Conservation (phyloP, 2,329 filamentous ascomycete genomes). For the Botrytis porri region DNA sequence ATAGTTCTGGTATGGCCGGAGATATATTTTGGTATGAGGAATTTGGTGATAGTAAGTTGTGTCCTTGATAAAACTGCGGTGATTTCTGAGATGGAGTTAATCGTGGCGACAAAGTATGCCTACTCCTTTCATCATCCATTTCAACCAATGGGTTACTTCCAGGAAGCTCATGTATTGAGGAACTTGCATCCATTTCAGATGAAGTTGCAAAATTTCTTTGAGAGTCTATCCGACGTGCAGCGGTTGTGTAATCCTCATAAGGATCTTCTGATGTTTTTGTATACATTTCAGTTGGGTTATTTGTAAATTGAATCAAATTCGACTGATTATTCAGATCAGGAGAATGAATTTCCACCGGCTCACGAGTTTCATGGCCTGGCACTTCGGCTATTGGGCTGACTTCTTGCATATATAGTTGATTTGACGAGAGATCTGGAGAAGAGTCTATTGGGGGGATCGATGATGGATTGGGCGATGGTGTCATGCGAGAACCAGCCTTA, state of each 20-base stretch:
- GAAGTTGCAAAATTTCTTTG: conserved; percentile 1
- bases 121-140: conserved; percentile 7
- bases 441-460: neutral
- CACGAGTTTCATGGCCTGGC: neutral
- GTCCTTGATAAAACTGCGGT: neutral
- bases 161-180: conserved; percentile 8
- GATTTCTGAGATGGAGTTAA: neutral
- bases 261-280: neutral
- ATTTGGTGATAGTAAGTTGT: neutral
- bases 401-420: neutral
- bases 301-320: neutral
- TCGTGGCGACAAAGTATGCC: neutral
- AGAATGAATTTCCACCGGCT: conserved; percentile 4
- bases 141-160: neutral
- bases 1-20: neutral
- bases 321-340: neutral
- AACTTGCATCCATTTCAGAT: neutral
- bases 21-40: neutral
- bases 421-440: neutral
- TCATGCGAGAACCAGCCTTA: neutral
- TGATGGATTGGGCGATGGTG: neutral
- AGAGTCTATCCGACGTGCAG: neutral
- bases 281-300: conserved; percentile 4
- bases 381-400: conserved; percentile 1
- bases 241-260: neutral